Evolutionary conservation across 192 early-diverging fungal genomes (phyloP), one percentile per base, ranked within the genome.

Genomic region (Linnemannia elongata): DNA sequence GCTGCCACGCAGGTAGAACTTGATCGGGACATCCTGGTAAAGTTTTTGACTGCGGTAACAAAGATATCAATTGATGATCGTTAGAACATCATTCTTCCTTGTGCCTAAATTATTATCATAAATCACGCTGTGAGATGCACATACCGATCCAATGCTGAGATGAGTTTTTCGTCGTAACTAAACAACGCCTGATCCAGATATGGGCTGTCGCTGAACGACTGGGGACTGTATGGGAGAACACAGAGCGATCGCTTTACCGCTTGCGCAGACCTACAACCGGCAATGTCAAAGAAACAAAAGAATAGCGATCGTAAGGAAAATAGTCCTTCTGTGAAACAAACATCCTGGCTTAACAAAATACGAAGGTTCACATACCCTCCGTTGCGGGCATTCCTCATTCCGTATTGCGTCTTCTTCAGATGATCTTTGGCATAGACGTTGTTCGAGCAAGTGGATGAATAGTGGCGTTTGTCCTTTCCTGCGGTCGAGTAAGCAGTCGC

Each of bases 131-230:
- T 36, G 60, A 39, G 30, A 36, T 27, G 10, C 42, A 70, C 84
- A 36, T 88, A 95, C 94, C 95, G 81, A 74, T 96, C 94, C 54
- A 80, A 85, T 38, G 93, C 89, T 22, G 89, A 93, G 5, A 95
- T 91, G 39, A 89, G 73, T 71, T 93, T 94, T 44, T 95, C 93
- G 84, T 96, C 94, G 88, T 93, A 96, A 44, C 83, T 89, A 76
- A 92, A 96, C 17, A 96, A 49, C 30, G 88, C 80, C 39, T 90
- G 91, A 79, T 96, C 93, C 27, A 95, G 89, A 75, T 93, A 95
- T 13, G 95, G 95, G 38, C 88, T 90, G 45, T 95, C 93, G 45
- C 90, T 88, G 72, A 91, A 88, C 2, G 90, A 91, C 76, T 96
- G 95, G 3, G 94, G 89, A 63, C 94, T 93, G 49, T 89, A 81